Base-by-base conservation (phyloP, 2,329 filamentous ascomycete species). In the Penicillium sp. region DNA sequence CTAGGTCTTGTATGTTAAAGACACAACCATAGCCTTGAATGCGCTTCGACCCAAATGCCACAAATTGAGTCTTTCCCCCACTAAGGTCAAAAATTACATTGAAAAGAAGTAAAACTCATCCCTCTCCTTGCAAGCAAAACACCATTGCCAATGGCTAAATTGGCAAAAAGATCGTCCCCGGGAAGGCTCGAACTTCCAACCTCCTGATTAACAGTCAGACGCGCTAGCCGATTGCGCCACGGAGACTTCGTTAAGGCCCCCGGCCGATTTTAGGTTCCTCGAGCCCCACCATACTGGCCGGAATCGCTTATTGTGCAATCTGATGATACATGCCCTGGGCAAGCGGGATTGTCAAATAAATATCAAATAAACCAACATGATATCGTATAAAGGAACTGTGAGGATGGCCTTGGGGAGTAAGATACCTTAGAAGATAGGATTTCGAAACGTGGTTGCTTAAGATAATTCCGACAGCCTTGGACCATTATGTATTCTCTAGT, bases 111-210 rank as follows among this genome's bases (percentile, higher is more conserved):
- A 2, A 0, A 10, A 29, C 15, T 3, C 15, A 9, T 23, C 18
- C 8, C 18, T 18, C 18, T 20, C 20, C 15, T 18, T 10, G 4
- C 7, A 12, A 32, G 18, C 33, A 37, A 37, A 37, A 37, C 8
- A 37, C 33, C 10, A 37, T 23, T 20, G 18, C 15, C 9, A 37
- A 37, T 40, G 6, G 23, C 12, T 6, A 40, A 15, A 25, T 20
- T 8, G 9, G 7, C 38, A 40, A 40, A 40, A 40, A 15, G 13
- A 12, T 8, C 66, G 65, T 68, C 65, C 66, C 66, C 63, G 66
- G 65, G 65, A 69, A 68, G 66, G 66, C 66, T 69, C 63, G 66
- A 69, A 69, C 66, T 67, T 68, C 66, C 66, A 67, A 66, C 65
- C 64, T 69, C 64, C 57, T 56, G 59, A 64, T 64, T 66, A 65